Percentiles rank a stretch among this genome's conserved stretches.
These are phyloP conservation scores for Parascedosporium putredinis DNA, from an alignment of 2,329 filamentous ascomycete species.

Conservation along the genomic window DNA sequence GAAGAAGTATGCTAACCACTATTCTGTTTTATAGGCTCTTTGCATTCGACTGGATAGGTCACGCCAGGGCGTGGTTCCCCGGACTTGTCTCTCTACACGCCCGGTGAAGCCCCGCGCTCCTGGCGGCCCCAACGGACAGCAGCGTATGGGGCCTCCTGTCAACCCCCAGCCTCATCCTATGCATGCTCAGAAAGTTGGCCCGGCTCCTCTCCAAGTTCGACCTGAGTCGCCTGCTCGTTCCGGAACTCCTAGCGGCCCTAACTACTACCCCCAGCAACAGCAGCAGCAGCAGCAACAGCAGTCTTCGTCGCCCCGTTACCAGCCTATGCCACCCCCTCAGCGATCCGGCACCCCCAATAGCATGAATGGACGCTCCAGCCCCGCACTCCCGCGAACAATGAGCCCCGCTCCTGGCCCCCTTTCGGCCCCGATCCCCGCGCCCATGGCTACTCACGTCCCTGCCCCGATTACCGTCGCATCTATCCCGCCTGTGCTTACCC, in stretches of 20 bases:
- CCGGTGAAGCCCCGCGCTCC: slow-evolving; percentile 75
- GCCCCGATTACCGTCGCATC: neutral
- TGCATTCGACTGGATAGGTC: slow-evolving; percentile 85
- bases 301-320: slow-evolving; percentile 32
- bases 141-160: slow-evolving; percentile 41
- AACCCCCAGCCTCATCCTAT: slow-evolving; percentile 33
- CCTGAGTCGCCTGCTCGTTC: slow-evolving; percentile 1
- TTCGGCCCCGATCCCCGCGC: slow-evolving; percentile 14
- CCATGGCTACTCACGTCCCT: neutral
- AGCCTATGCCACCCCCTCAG: slow-evolving; percentile 19
- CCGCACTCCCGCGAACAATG: slow-evolving; percentile 36
- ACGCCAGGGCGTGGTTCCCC: slow-evolving; percentile 83
- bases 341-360: slow-evolving; percentile 32
- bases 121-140: slow-evolving; percentile 27
- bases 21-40: slow-evolving; percentile 54
- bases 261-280: slow-evolving; percentile 23
- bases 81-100: slow-evolving; percentile 85
- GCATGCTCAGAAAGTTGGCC: slow-evolving; percentile 21
- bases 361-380: slow-evolving; percentile 29
- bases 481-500: neutral
- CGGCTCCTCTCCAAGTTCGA: slow-evolving; percentile 5
- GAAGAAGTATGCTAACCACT: slow-evolving; percentile 19
- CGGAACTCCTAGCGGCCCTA: slow-evolving; percentile 17
- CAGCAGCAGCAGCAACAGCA: slow-evolving; percentile 38
- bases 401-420: slow-evolving; percentile 24